Evolutionary conservation across 192 early-diverging fungal genomes (phyloP), one percentile per base, ranked within the genome.

Genomic region (Entomortierella lignicola): DNA sequence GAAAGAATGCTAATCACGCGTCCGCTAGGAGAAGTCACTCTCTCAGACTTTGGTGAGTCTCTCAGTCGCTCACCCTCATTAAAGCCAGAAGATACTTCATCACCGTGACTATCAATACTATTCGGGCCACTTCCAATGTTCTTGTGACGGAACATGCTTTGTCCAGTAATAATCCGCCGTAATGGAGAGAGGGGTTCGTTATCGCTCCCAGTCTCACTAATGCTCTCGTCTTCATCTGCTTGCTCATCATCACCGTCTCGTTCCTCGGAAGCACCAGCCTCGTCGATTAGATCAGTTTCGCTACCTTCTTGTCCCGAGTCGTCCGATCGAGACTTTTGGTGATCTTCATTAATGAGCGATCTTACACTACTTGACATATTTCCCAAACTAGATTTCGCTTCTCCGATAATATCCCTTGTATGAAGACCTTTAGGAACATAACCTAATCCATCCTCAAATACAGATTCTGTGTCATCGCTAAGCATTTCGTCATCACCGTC

Each of bases 161-260:
- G 61, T 17, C 48, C 44, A 58, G 39, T 23, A 12, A 57, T 63
- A 15, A 31, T 43, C 37, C 70, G 42, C 20, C 21, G 52, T 13
- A 61, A n/a, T 0, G 72, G 72, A 6, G 74, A 64, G n/a, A 57
- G 12, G 10, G 8, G 32, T 2, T 65, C 66, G 23, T 51, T 43
- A 34, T 79, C 75, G n/a, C 75, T 79, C 0, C 67, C 75, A 7
- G 75, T 55, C 17, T 79, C 75, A 23, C 62, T 79, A 30, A 61
- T 21, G 50, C 75, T 79, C 8, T 79, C 75, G 3, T 79, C 67
- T 20, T 48, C 67, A 30, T 63, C 63, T 12, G 34, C 72, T 4
- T 74, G 62, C 29, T 66, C 57, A 13, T 67, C 57, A n/a, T 67
- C 72, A 2, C 34, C 58, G 27, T 67, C 60, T 15, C 57, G 17